These are phyloP conservation scores for Cutaneotrichosporon sp. DNA, from an alignment of 1,284 basidiomycete genomes.

Conservation along the genomic window DNA sequence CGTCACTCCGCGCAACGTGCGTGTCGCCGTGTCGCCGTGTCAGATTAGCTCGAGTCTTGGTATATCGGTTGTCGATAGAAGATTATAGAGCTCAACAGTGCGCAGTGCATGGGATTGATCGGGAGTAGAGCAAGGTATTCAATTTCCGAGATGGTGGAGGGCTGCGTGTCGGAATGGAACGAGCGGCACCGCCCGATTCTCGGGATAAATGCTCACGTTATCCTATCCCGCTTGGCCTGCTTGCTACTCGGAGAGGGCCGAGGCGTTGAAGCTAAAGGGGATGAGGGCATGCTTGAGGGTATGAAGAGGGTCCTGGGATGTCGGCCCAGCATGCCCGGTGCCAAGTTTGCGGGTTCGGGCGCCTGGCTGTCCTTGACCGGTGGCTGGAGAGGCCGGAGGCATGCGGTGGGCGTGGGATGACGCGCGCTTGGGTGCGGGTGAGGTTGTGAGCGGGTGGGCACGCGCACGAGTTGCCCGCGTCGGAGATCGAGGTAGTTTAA, in stretches of 20 bases:
- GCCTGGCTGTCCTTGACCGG: no score
- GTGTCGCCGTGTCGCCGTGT: no score
- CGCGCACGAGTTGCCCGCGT: no score
- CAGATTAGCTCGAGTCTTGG: no score
- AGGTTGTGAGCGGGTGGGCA: no score
- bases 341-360: not conserved
- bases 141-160: not conserved
- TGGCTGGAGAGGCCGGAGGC: slow-evolving; percentile 1
- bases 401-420: not conserved
- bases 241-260: not conserved
- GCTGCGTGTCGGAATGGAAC: slow-evolving; percentile 1
- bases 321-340: not conserved
- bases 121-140: not conserved
- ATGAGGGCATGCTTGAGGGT: not conserved
- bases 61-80: not conserved
- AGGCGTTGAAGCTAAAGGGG: not conserved
- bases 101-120: not conserved
- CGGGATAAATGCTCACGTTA: not conserved
- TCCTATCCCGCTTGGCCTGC: no score
- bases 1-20: no score
- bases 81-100: no score
- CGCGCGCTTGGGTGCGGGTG: no score
- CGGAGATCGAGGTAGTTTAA: no score
- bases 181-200: not conserved
- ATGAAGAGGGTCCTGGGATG: no score